A percentile compares a stretch with the other conserved stretches of the same genome.
Evolutionary conservation across 768 basidiomycete genomes (phyloP).

Genomic region (Chalciporus chontae): DNA sequence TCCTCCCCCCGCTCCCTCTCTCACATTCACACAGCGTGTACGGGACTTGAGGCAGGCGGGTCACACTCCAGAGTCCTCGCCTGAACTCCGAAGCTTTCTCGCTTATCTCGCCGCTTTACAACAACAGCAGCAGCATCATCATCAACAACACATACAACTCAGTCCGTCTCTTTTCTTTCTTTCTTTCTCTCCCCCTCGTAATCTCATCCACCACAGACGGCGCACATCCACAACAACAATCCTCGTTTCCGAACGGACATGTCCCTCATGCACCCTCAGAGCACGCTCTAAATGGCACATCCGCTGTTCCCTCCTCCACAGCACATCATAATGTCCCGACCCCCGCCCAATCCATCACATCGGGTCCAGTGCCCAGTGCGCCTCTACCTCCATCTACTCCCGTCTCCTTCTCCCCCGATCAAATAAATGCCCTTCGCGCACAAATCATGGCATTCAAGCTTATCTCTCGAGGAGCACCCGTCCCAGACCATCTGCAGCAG

Average conservation of each 20-base stretch:
- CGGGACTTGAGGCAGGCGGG: slow-evolving; percentile 42
- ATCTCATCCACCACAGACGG: slow-evolving; percentile 30
- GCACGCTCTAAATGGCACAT: slow-evolving; percentile 21
- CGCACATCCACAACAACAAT: slow-evolving; percentile 27
- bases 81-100: slow-evolving; percentile 41
- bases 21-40: slow-evolving; percentile 35
- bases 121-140: slow-evolving; percentile 23
- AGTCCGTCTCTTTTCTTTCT: slow-evolving; percentile 26
- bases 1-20: too few species aligned
- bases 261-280: slow-evolving; percentile 26
- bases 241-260: slow-evolving; percentile 47
- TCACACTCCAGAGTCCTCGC: slow-evolving; percentile 40
- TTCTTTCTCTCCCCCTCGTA: not conserved
- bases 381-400: slow-evolving; percentile 64
- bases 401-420: slow-evolving; percentile 74
- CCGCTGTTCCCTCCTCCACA: slow-evolving; percentile 29
- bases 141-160: slow-evolving; percentile 30
- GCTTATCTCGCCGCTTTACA: slow-evolving; percentile 35
- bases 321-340: slow-evolving; percentile 32
- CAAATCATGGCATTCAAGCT: slow-evolving; percentile 83
- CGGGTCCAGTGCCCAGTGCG: slow-evolving; percentile 49
- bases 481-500: slow-evolving; percentile 68
- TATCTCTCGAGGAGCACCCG: slow-evolving; percentile 58
- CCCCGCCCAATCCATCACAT: slow-evolving; percentile 35
- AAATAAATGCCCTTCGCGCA: slow-evolving; percentile 70